These are phyloP conservation scores for Trichoderma sp. DNA, from an alignment of 2,329 filamentous ascomycete genomes.

Conservation along the genomic window DNA sequence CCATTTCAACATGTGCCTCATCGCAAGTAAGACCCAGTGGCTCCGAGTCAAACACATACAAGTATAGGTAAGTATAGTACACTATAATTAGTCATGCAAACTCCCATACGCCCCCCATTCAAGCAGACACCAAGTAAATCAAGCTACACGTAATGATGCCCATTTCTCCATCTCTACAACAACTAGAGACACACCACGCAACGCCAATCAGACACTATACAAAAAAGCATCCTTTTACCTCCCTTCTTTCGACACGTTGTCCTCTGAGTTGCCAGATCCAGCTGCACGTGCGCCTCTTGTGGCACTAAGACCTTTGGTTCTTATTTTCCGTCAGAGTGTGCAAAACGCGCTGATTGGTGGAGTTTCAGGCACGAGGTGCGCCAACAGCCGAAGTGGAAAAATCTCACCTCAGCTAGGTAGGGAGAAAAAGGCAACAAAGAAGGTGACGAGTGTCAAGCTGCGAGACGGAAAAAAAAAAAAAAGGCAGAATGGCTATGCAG, in stretches of 20 bases:
- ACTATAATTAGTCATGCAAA: background rate
- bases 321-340: background rate
- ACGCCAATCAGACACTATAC: background rate
- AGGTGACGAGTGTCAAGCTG: background rate
- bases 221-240: background rate
- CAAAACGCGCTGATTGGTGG: background rate
- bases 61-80: background rate
- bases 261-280: background rate
- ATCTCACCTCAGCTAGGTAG: slow-evolving; percentile 14
- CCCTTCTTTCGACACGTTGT: background rate
- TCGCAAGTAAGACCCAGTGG: background rate
- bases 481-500: background rate
- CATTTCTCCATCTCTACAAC: background rate
- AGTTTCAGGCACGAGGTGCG: background rate
- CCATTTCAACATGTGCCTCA: background rate
- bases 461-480: background rate
- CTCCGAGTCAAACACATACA: background rate
- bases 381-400: background rate
- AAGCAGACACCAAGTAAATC: background rate
- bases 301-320: background rate
- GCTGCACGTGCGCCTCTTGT: background rate
- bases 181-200: background rate
- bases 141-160: background rate
- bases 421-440: background rate
- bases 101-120: background rate